phyloP scores from a whole-genome alignment of 139 green algal species.

The Micractinium conductrix region DNA sequence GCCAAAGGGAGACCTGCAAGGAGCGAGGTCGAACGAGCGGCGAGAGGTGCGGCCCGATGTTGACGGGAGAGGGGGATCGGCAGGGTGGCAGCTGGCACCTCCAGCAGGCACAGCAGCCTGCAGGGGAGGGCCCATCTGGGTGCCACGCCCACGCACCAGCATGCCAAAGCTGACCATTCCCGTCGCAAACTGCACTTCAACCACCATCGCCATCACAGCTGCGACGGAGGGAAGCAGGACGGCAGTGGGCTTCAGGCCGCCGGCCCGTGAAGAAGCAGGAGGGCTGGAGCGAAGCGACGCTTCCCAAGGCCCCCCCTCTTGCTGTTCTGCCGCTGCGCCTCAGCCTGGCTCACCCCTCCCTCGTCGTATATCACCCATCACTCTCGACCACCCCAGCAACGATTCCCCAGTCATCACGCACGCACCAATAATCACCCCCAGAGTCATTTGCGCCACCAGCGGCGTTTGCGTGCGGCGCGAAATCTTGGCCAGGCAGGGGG shows the following conservation, averaged over 20 bases:
- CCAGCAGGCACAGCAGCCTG: not conserved
- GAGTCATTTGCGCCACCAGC: conserved; percentile 30
- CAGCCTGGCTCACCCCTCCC: too few species aligned
- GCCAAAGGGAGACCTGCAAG: not conserved
- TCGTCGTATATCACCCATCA: too few species aligned
- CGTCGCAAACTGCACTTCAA: too few species aligned
- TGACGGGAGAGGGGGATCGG: not conserved
- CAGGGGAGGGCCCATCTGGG: not conserved
- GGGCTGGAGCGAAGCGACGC: too few species aligned
- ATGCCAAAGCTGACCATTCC: too few species aligned
- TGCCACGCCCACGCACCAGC: not conserved
- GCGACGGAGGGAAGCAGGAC: not conserved
- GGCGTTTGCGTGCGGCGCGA: conserved; percentile 43
- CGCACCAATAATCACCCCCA: conserved; percentile 35
- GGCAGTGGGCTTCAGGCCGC: not conserved
- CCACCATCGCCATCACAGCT: too few species aligned
- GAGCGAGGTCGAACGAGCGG: not conserved
- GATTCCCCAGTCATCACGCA: too few species aligned
- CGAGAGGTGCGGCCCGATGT: too few species aligned
- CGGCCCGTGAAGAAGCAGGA: not conserved
- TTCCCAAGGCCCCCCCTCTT: too few species aligned
- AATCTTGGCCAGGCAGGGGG: conserved; percentile 37
- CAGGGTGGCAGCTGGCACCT: not conserved
- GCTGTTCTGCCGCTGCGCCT: too few species aligned
- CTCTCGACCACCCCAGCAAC: too few species aligned